Evolutionary conservation across 2,329 filamentous ascomycete genomes (phyloP).

Genomic region (Coniochaeta prunicola): DNA sequence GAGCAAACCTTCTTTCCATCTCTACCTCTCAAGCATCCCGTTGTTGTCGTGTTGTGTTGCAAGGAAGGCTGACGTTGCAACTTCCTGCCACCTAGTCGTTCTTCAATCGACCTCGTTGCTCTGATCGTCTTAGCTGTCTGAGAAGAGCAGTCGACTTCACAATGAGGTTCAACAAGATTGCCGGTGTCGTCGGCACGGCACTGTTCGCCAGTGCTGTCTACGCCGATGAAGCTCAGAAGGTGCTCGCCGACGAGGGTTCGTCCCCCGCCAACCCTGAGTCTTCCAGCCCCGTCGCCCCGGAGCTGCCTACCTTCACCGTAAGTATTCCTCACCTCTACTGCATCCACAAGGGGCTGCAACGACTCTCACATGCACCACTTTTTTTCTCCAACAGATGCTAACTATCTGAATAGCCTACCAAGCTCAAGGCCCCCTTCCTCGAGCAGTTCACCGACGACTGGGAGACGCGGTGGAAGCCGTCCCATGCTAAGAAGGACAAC

Average conservation of each 20-base stretch:
- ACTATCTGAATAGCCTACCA: slow-evolving; percentile 60
- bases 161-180: slow-evolving; percentile 80
- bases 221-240: slow-evolving; percentile 58
- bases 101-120: slow-evolving; percentile 5
- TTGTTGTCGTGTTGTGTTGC: too few species aligned
- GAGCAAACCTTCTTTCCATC: slow-evolving; percentile 24
- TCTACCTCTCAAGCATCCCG: slow-evolving; percentile 12
- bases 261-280: slow-evolving; percentile 35
- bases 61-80: neutral
- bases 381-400: slow-evolving; percentile 5
- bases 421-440: slow-evolving; percentile 85
- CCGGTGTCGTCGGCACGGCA: slow-evolving; percentile 69
- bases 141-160: slow-evolving; percentile 26
- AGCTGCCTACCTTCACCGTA: slow-evolving; percentile 83
- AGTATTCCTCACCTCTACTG: too few species aligned
- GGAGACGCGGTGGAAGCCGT: slow-evolving; percentile 89
- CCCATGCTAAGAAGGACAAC: slow-evolving; percentile 91
- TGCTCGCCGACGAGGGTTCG: slow-evolving; percentile 38
- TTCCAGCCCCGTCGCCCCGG: slow-evolving; percentile 50
- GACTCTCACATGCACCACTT: too few species aligned
- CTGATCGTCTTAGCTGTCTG: slow-evolving; percentile 5
- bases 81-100: slow-evolving; percentile 3
- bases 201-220: slow-evolving; percentile 63
- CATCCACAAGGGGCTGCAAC: too few species aligned
- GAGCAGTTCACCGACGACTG: slow-evolving; percentile 98